Evolutionary conservation across 805 yeast genomes (phyloP), one percentile per base, ranked within the genome.

Genomic region (Candida michaelii): DNA sequence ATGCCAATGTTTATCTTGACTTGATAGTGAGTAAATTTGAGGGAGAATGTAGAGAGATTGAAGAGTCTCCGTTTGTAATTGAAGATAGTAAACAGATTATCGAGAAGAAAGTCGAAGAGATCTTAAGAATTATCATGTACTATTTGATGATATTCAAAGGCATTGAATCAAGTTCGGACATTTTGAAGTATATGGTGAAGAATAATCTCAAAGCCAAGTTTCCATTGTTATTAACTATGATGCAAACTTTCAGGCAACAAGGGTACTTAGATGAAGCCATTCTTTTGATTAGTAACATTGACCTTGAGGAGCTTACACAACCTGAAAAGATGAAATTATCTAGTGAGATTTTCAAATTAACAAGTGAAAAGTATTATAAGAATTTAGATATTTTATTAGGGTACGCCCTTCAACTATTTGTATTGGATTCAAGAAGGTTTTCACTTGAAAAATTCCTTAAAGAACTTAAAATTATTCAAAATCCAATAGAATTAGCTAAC

Each of bases 111-210:
- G 47, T 62, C 2, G 65, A 58, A 38, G 45, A 53, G 2, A 55
- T 70, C 4, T 49, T 69, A 2, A 52, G 55, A 19, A 49, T 58
- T 4, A 51, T 66, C n/a, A 49, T 68, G 23, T 45, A 53, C 23
- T 62, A 68, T 41, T 53, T 65, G 10, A 67, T 68, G 68, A 51
- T 55, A 4, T 68, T 67, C 49, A 68, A 65, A 42, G 71, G 72
- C 1, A 55, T 67, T 0, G 54, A 59, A 19, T 54, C 56, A 17
- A 63, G 70, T 39, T 44, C 59, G 9, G 58, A 59, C 12, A 63
- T 69, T 3, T 51, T 70, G 30, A 51, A 53, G 38, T 69, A 66
- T 40, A 63, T 69, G 59, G 33, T 49, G 11, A 51, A 59, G 16
- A 56, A 62, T 34, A 43, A 55, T 2, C 40, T 70, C 9, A 46